A percentile compares a stretch with the other conserved stretches of the same genome.
Conservation (phyloP, 176 grass and related monocot species). For the Ananas comosus region DNA sequence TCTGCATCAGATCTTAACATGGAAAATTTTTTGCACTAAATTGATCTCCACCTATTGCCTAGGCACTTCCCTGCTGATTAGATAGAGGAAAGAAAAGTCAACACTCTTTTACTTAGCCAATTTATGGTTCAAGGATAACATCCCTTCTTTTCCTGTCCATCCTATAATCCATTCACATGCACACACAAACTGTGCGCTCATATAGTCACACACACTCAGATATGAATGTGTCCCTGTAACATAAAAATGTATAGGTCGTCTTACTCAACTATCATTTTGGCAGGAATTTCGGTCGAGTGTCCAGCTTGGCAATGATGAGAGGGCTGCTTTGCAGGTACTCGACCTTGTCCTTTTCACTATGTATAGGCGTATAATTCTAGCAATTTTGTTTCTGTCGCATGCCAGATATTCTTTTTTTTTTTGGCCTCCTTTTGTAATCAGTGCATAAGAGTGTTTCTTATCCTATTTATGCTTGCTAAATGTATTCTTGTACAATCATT, state of each 20-base stretch:
- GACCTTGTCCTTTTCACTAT: slow-evolving; percentile 2
- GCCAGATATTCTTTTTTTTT: too few relatives aligned
- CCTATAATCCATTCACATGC: background rate
- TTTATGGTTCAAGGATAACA: background rate
- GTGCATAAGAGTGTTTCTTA: too few relatives aligned
- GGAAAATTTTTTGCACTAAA: too few relatives aligned
- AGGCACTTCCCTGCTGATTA: too few relatives aligned
- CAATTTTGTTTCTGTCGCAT: background rate
- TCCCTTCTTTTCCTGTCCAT: slow-evolving; percentile 7
- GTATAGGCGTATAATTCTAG: background rate
- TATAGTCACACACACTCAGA: slow-evolving; percentile 2
- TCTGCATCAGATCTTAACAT: too few relatives aligned
- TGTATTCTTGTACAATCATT: too few relatives aligned
- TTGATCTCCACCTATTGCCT: too few relatives aligned
- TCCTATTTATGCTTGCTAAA: too few relatives aligned
- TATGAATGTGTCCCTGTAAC: slow-evolving; percentile 3
- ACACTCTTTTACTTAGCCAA: background rate
- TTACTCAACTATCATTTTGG: slow-evolving; percentile 1
- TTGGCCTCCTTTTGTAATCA: too few relatives aligned
- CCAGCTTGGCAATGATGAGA: slow-evolving; percentile 52
- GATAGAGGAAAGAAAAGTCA: too few relatives aligned
- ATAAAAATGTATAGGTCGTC: background rate
- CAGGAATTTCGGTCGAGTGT: slow-evolving; percentile 58
- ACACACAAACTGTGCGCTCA: background rate
- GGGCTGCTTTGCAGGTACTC: slow-evolving; percentile 49